Evolutionary conservation across 371 early-diverging fungal species (phyloP), one percentile per base, ranked within the genome.

Genomic region (Paraphysoderma sedebokerense): DNA sequence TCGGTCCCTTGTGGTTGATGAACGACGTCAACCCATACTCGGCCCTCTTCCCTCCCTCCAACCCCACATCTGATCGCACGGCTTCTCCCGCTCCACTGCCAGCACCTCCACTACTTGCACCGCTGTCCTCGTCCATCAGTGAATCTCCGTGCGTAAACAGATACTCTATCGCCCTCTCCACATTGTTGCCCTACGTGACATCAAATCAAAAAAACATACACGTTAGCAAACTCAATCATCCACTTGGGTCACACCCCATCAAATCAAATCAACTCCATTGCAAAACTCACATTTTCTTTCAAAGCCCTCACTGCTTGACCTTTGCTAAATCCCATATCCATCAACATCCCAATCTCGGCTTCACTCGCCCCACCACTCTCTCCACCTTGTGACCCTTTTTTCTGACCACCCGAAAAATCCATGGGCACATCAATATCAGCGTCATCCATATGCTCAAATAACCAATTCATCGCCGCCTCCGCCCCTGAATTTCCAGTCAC

Each of bases 1-100:
- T 92, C 9, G 92, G 80, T n/a, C 98, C 98, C 57, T 87, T 87
- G 71, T 97, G 98, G 22, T 88, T 87, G 28, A 97, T 78, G 66
- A 91, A 85, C 2, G 81, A 80, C 20, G 70, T 58, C n/a, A 93
- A 58, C 40, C 63, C 59, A 61, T 84, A 97, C 26, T 67, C 26
- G 74, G 72, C 24, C 63, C 61, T 7, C 46, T 52, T 23, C 57
- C 49, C 40, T 26, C 22, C 56, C 38, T 40, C 34, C 23, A 29
- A 32, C 12, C 12, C 30, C 7, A 46, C 44, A 4, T 41, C 35
- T 2, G 45, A 52, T 33, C 38, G 47, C 27, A 52, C 27, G 15
- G 41, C 54, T 6, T 23, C 34, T 4, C 50, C 56, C 47, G 50
- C 48, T 15, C 38, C 29, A 5, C 54, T 29, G 44, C 50, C 15